Evolutionary conservation across 495 filamentous ascomycete genomes (phyloP), one percentile per base, ranked within the genome.

Genomic region (Aspergillus coremiiformis): DNA sequence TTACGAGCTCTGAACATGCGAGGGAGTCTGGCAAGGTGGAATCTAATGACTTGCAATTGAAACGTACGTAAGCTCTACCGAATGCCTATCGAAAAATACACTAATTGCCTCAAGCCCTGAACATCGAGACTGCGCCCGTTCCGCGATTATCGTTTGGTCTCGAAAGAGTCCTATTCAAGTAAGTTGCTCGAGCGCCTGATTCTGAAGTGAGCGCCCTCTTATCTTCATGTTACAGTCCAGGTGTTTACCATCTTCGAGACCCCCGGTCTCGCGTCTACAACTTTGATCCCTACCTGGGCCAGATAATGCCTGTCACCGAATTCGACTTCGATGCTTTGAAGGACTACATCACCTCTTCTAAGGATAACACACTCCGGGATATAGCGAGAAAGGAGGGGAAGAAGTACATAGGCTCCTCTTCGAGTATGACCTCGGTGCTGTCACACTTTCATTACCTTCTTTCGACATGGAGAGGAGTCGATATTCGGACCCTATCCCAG

Each of bases 321-420:
- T 97, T 99, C 54, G 88, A 99, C 61, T 97, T 95, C 63, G 78
- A 84, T 53, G 82, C 90, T 2, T 66, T 97, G 20, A 88, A 87
- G 64, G 71, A 79, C 22, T 97, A 93, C 61, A 81, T 95, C 54
- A 93, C 90, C 0, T 95, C 92, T 1, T 97, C 94, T 2, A 81
- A 83, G 60, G 93, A 99, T 63, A 66, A 70, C 4, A 79, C 69
- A 1, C 80, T 97, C 21, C 74, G 80, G 7, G 49, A 68, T 5
- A 76, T 89, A n/a, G 87, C 90, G 1, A 70, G 71, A 44, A 63
- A 81, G 21, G 63, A 84, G 32, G 62, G 72, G n/a, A 90, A 86
- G 60, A 94, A 88, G 60, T 99, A 95, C 61, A 78, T 89, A 2
- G 94, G 94, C 8, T 97, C 93, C 20, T 95, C 93, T 5, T 97